Conservation (phyloP, 1,284 basidiomycete species). For the Apiotrichum montevideense region DNA sequence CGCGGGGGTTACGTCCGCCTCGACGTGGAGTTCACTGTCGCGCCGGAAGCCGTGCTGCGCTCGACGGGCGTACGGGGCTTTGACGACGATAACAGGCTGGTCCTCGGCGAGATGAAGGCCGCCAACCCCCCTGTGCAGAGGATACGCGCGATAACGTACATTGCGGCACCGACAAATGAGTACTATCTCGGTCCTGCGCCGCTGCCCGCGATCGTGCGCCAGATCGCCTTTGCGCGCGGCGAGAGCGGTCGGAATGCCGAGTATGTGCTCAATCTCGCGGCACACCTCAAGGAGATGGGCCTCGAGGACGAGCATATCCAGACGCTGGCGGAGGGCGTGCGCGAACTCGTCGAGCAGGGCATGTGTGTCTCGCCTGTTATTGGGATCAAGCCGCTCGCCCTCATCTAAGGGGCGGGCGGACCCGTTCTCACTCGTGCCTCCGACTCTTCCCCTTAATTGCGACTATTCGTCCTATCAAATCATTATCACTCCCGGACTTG, state of each 20-base stretch:
- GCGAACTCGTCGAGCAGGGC: not conserved
- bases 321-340: conserved; percentile 8
- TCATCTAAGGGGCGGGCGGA: not conserved
- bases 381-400: not conserved
- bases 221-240: conserved; percentile 7
- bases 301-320: conserved; percentile 15
- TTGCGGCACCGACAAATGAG: conserved; percentile 12
- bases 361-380: not conserved
- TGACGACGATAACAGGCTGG: not conserved
- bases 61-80: not conserved
- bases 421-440: no score
- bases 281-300: conserved; percentile 10
- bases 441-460: no score
- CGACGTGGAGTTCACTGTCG: conserved; percentile 7
- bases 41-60: not conserved
- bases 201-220: conserved; percentile 5
- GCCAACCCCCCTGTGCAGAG: not conserved
- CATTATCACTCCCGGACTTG: no score
- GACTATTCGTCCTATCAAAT: no score
- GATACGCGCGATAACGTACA: conserved; percentile 12
- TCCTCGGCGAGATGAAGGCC: not conserved
- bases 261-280: conserved; percentile 17
- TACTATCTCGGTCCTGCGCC: conserved; percentile 14
- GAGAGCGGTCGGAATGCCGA: conserved; percentile 2
- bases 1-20: conserved; percentile 17